Evolutionary conservation across 495 filamentous ascomycete species (phyloP).

Genomic region (Thermothielavioides terrestris): DNA sequence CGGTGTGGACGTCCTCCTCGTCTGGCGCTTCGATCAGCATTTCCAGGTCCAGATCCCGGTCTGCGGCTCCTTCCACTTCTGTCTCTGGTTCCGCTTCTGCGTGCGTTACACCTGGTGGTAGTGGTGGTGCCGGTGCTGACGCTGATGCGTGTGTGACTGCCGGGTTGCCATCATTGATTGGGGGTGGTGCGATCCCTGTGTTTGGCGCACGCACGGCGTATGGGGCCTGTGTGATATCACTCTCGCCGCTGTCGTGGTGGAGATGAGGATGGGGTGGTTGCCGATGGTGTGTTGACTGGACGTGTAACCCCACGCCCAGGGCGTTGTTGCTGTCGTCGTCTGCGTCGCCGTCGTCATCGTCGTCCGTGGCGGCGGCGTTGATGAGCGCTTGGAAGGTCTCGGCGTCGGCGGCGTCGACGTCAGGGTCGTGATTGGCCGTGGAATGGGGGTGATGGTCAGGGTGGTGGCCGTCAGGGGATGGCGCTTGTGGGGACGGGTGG

Average conservation of each 20-base stretch:
- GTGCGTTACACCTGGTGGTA: not conserved
- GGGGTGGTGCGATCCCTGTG: no score
- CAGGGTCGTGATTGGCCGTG: conserved; percentile 17
- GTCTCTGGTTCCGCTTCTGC: conserved; percentile 15
- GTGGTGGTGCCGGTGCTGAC: conserved; percentile 5
- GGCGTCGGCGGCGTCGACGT: conserved; percentile 26
- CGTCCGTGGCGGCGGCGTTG: conserved; percentile 25
- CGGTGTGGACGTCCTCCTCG: conserved; percentile 23
- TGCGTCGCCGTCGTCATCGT: conserved; percentile 7
- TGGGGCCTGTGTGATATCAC: no score
- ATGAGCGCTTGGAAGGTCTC: conserved; percentile 40
- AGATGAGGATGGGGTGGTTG: conserved; percentile 10
- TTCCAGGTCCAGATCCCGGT: conserved; percentile 42
- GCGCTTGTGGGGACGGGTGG: conserved; percentile 8
- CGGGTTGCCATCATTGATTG: no score
- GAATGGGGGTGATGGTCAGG: conserved; percentile 12
- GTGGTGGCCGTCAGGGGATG: conserved; percentile 7
- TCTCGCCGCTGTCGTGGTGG: no score
- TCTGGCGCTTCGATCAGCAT: conserved; percentile 42
- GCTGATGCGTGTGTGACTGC: not conserved
- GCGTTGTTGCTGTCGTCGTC: not conserved
- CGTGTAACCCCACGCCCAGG: no score
- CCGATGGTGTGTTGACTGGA: not conserved
- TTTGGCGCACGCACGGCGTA: no score
- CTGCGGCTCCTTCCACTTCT: conserved; percentile 34